These are phyloP conservation scores for Bryum argenteum DNA, from an alignment of 225 moss, liverwort and hornwort genomes.

Conservation along the genomic window DNA sequence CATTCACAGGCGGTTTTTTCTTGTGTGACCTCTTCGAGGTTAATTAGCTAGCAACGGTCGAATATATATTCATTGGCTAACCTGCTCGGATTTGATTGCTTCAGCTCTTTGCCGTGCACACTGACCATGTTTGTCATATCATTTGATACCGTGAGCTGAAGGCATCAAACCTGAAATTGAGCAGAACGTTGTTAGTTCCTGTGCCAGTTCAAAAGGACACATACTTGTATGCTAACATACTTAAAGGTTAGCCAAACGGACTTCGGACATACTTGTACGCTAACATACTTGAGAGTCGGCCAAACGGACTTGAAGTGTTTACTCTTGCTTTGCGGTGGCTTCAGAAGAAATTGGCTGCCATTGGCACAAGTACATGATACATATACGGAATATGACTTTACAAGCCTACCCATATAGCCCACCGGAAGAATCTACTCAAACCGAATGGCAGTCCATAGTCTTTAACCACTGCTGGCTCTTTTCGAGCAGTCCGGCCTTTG, in stretches of 20 bases:
- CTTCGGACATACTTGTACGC: background rate
- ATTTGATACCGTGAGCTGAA: slow-evolving; percentile 38
- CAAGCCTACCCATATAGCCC: slow-evolving; percentile 81
- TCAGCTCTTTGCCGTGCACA: slow-evolving; percentile 29
- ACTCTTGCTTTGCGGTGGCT: background rate
- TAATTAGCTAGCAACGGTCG: background rate
- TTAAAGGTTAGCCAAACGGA: background rate
- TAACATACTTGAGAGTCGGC: background rate
- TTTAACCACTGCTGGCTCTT: slow-evolving; percentile 68
- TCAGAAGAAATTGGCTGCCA: background rate
- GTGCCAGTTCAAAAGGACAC: slow-evolving; percentile 27
- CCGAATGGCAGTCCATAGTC: slow-evolving; percentile 81
- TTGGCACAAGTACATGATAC: background rate
- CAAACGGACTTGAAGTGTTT: background rate
- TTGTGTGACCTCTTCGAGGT: background rate
- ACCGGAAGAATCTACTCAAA: slow-evolving; percentile 66
- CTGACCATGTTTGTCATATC: slow-evolving; percentile 34
- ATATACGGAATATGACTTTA: slow-evolving; percentile 25
- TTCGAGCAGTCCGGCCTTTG: slow-evolving; percentile 60
- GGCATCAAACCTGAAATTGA: slow-evolving; percentile 55
- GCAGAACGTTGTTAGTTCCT: slow-evolving; percentile 39
- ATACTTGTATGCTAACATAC: background rate
- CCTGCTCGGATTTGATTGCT: slow-evolving; percentile 52
- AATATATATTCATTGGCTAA: slow-evolving; percentile 13
- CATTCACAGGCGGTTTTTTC: slow-evolving; percentile 1